Conservation (phyloP, 2,329 filamentous ascomycete species). For the Ustulina deusta region DNA sequence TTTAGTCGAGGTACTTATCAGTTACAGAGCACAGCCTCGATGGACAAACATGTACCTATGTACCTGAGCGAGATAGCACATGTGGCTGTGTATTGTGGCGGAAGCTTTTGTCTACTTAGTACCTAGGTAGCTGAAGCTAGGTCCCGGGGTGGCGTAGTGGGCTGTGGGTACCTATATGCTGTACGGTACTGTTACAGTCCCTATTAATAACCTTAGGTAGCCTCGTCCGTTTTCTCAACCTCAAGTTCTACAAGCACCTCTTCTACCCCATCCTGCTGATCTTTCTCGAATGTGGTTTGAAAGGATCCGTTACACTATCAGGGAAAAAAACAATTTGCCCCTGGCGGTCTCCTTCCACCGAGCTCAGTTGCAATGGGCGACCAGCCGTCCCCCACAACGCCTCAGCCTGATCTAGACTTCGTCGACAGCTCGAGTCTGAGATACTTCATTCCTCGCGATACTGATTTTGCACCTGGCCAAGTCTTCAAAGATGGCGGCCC, state of each 20-base stretch:
- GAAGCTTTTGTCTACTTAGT: not conserved
- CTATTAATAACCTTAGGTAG: no score
- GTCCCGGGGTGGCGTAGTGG: no score
- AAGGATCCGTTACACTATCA: not conserved
- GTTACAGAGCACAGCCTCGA: no score
- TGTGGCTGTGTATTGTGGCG: constrained; percentile 7
- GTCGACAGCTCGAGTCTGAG: constrained; percentile 69
- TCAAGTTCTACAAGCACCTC: constrained; percentile 2
- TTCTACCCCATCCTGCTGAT: not conserved
- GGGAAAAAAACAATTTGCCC: not conserved
- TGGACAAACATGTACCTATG: no score
- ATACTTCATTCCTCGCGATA: constrained; percentile 70
- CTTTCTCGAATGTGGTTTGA: not conserved
- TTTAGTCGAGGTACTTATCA: constrained; percentile 14
- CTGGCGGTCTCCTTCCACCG: not conserved
- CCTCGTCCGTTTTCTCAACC: constrained; percentile 4
- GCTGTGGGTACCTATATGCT: no score
- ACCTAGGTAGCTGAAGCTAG: not conserved
- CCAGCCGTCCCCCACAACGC: constrained; percentile 48
- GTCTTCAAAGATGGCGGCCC: constrained; percentile 59
- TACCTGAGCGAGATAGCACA: not conserved
- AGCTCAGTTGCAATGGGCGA: constrained; percentile 45
- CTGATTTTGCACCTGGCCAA: constrained; percentile 66
- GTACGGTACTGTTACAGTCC: constrained; percentile 6
- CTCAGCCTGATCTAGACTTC: constrained; percentile 58